Conservation (phyloP, 345 rosid genomes). For the Populus davidiana region DNA sequence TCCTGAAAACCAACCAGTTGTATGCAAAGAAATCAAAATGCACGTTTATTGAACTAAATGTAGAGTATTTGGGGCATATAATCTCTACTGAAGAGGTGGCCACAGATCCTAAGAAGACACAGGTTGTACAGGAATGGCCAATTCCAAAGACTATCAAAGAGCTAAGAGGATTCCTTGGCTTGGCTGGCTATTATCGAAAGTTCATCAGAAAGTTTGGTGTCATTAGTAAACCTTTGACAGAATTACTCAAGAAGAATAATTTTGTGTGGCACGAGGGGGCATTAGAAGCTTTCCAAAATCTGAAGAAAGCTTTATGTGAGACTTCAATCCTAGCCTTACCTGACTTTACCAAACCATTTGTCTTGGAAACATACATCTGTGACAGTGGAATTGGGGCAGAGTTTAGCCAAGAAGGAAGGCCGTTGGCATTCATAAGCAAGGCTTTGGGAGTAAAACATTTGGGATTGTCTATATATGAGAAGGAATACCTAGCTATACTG, state of each 20-base stretch:
- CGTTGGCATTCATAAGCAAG: background rate
- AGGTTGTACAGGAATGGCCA: background rate
- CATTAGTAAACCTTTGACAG: background rate
- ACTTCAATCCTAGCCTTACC: background rate
- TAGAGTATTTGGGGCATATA: slow-evolving; percentile 2
- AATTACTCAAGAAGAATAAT: background rate
- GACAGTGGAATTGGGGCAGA: background rate
- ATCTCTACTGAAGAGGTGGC: background rate
- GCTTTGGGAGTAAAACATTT: background rate
- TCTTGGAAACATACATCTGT: background rate
- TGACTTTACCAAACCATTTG: background rate
- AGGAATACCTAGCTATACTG: background rate
- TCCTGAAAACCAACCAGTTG: background rate
- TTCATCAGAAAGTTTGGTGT: background rate
- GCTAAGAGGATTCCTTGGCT: background rate
- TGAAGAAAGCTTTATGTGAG: background rate
- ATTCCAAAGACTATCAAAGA: background rate
- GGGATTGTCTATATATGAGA: background rate
- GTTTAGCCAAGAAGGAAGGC: background rate
- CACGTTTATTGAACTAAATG: background rate
- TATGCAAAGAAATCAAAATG: background rate
- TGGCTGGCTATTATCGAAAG: background rate
- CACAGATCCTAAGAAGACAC: background rate
- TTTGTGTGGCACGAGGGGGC: background rate
- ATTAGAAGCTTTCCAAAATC: background rate